Evolutionary conservation across 1,284 basidiomycete genomes (phyloP), one percentile per base, ranked within the genome.

Genomic region (Fomitopsis palustris): DNA sequence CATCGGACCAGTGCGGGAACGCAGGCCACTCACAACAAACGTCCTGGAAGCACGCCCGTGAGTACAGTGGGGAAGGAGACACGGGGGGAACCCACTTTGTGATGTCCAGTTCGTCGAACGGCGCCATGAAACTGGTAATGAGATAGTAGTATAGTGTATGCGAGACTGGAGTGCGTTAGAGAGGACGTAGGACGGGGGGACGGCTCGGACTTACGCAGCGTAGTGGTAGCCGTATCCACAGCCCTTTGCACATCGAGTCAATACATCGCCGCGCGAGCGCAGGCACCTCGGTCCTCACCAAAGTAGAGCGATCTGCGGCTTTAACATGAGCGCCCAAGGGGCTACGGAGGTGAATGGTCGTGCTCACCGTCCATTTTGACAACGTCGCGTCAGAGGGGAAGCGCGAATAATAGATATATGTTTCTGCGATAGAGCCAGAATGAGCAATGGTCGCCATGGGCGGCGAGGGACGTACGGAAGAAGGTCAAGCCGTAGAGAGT

Each of bases 401-500:
- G 17, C 72, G 70, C 19, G 75, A 69, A 58, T 69, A 76, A 62
- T 77, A 78, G 14, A 78, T 67, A 62, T 78, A 78, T 4, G 70
- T 68, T 63, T 78, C 76, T 78, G 64, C n/a, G 29, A n/a, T n/a
- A 4, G 2, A 45, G 9, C 38, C 14, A 19, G 33, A 14, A 23
- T 37, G 27, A n/a, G 25, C 6, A 3, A 10, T 5, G 12, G 2
- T 3, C 25, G 25, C 14, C 2, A 10, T 17, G 21, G 25, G 12
- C 17, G 39, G 8, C 2, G 14, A 33, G 5, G 33, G 27, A 71
- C 77, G 21, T 57, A 77, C 77, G 77, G 67, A 78, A 78, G 66
- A 78, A 78, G 16, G 76, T 77, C 54, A 78, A 67, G 12, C 76
- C 77, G 54, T 78, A 78, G 31, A 77, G 67, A 4, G 73, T 67